Evolutionary conservation across 2,329 filamentous ascomycete species (phyloP).

Genomic region (Cordyceps farinosa): DNA sequence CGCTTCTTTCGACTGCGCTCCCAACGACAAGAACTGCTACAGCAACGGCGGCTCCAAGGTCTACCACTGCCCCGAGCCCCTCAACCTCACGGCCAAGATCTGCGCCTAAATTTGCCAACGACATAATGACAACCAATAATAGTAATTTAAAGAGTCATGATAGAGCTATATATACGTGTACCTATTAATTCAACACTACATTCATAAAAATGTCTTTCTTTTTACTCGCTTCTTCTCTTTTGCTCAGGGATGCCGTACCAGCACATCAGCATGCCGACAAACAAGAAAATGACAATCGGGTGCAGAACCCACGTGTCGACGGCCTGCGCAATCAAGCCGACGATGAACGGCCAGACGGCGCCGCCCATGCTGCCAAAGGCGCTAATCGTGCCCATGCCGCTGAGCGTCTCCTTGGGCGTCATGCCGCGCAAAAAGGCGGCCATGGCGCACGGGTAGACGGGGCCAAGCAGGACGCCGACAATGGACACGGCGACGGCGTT

Average conservation of each 20-base stretch:
- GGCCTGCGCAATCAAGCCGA: constrained; percentile 59
- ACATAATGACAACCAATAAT: neutral
- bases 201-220: neutral
- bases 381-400: constrained; percentile 63
- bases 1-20: constrained; percentile 36
- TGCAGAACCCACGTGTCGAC: constrained; percentile 61
- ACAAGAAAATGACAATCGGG: constrained; percentile 65
- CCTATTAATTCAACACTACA: neutral
- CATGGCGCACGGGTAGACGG: constrained; percentile 72
- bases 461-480: constrained; percentile 72
- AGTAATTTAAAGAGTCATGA: neutral
- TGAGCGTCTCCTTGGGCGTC: constrained; percentile 56
- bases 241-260: constrained; percentile 59
- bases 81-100: constrained; percentile 32
- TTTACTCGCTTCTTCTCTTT: constrained; percentile 58
- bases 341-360: constrained; percentile 63
- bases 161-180: neutral
- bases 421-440: constrained; percentile 61
- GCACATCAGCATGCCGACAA: constrained; percentile 60
- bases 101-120: constrained; percentile 20
- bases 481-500: constrained; percentile 65
- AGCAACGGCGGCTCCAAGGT: constrained; percentile 36
- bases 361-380: constrained; percentile 68
- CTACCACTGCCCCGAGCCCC: constrained; percentile 39
- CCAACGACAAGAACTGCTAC: constrained; percentile 37